Percentiles rank a stretch among this genome's conserved stretches.
phyloP scores from a whole-genome alignment of 75 land plant genomes.

The Picea glauca region DNA sequence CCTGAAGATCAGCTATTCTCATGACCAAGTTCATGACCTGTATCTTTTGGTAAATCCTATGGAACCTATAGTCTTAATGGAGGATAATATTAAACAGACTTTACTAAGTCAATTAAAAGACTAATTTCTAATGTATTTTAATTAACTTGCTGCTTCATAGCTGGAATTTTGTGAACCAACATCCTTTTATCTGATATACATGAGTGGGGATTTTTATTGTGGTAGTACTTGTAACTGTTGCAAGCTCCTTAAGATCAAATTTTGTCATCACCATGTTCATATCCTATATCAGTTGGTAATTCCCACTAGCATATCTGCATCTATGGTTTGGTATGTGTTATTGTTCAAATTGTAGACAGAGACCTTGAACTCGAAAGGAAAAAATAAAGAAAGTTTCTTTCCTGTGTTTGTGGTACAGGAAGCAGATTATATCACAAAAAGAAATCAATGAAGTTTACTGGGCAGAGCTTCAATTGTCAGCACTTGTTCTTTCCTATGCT shows the following conservation, averaged over 20 bases:
- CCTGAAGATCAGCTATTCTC: too few species aligned
- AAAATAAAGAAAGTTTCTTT: not conserved
- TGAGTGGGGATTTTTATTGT: too few species aligned
- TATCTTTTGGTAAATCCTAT: too few species aligned
- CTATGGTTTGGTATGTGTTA: not conserved
- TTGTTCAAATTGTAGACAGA: not conserved
- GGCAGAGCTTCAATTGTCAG: slow-evolving; percentile 59
- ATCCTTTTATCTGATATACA: too few species aligned
- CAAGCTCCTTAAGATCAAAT: not conserved
- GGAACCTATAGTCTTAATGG: too few species aligned
- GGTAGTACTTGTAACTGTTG: too few species aligned
- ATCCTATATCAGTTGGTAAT: not conserved
- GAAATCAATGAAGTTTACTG: slow-evolving; percentile 7
- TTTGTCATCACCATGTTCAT: not conserved
- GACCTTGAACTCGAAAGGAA: not conserved
- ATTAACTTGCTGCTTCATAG: too few species aligned
- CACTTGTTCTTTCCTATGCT: slow-evolving; percentile 64
- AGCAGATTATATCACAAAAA: slow-evolving; percentile 12
- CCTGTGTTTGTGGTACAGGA: slow-evolving; percentile 11
- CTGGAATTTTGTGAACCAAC: too few species aligned
- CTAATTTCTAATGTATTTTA: too few species aligned
- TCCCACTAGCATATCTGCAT: not conserved
- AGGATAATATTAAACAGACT: too few species aligned
- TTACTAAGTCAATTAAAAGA: too few species aligned
- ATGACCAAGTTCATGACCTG: too few species aligned